phyloP scores from a whole-genome alignment of 2,329 filamentous ascomycete species.

The Dryadomyces quercivorus region DNA sequence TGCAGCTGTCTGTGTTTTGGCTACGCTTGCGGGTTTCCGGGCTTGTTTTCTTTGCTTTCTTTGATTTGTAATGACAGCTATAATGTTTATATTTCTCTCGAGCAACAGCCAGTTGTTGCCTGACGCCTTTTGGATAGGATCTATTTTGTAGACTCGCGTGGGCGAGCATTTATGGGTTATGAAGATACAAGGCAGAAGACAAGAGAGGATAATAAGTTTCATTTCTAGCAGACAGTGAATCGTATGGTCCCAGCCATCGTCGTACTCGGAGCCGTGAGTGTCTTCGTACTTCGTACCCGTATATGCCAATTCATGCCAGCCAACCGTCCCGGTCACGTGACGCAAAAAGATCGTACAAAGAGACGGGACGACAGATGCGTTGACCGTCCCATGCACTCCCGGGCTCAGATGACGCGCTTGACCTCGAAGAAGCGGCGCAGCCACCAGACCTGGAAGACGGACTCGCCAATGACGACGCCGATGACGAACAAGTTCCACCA shows the following conservation, averaged over 20 bases:
- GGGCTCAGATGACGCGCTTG: conserved; percentile 48
- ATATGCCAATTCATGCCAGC: too few relatives aligned
- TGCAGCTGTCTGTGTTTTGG: too few relatives aligned
- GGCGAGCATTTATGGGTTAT: too few relatives aligned
- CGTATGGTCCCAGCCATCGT: too few relatives aligned
- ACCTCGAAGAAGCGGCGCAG: conserved; percentile 95
- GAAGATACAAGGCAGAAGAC: too few relatives aligned
- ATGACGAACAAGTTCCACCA: conserved; percentile 99
- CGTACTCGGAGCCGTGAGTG: too few relatives aligned
- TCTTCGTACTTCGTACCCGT: too few relatives aligned
- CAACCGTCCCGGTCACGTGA: too few relatives aligned
- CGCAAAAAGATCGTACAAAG: too few relatives aligned
- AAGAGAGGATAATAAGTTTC: too few relatives aligned
- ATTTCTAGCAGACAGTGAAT: too few relatives aligned
- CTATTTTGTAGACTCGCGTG: not conserved
- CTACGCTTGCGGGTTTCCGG: too few relatives aligned
- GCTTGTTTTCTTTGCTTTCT: not conserved
- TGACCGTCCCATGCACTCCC: not conserved
- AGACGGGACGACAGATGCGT: not conserved
- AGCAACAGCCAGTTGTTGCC: not conserved
- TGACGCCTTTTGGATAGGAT: not conserved
- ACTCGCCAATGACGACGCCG: conserved; percentile 76
- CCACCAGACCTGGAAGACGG: conserved; percentile 99
- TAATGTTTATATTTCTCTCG: not conserved
- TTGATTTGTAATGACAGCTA: not conserved